These are phyloP conservation scores for Chlamydomonas eustigma DNA, from an alignment of 139 green algal genomes.

Conservation along the genomic window DNA sequence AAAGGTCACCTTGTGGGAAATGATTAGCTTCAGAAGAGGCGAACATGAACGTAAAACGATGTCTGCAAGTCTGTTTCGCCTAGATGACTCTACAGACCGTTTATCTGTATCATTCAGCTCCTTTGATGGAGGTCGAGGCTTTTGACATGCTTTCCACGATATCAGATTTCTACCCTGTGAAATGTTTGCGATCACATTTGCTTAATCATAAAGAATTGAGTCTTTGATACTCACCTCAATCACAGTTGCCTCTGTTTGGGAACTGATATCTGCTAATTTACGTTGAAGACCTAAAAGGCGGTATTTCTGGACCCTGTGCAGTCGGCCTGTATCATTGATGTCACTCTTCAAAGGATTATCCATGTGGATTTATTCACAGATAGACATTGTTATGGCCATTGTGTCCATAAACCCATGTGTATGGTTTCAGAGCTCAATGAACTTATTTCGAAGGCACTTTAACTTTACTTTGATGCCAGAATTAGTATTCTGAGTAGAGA, in stretches of 20 bases:
- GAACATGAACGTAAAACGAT: constrained; percentile 19
- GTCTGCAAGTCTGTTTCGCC: constrained; percentile 14
- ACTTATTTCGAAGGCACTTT: no score
- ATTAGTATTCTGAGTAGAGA: no score
- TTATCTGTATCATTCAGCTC: constrained; percentile 29
- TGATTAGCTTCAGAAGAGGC: constrained; percentile 19
- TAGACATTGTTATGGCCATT: no score
- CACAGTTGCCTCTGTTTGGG: constrained; percentile 28
- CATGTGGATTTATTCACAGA: no score
- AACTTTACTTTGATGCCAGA: no score
- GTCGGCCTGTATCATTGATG: no score
- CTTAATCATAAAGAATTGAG: not conserved
- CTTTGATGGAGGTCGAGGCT: not conserved
- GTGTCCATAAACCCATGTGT: no score
- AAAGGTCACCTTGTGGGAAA: constrained; percentile 25
- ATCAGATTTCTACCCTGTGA: constrained; percentile 32
- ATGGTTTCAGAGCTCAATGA: no score
- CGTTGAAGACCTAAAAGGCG: no score
- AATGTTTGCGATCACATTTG: not conserved
- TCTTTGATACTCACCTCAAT: constrained; percentile 27
- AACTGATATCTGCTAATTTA: constrained; percentile 25
- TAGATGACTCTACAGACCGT: constrained; percentile 18
- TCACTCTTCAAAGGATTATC: no score
- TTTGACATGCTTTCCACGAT: constrained; percentile 19
- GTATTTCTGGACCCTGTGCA: no score